Percentiles rank a stretch among this genome's conserved stretches.
These are phyloP conservation scores for Monilinia fructicola DNA, from an alignment of 2,329 filamentous ascomycete species.

Conservation along the genomic window DNA sequence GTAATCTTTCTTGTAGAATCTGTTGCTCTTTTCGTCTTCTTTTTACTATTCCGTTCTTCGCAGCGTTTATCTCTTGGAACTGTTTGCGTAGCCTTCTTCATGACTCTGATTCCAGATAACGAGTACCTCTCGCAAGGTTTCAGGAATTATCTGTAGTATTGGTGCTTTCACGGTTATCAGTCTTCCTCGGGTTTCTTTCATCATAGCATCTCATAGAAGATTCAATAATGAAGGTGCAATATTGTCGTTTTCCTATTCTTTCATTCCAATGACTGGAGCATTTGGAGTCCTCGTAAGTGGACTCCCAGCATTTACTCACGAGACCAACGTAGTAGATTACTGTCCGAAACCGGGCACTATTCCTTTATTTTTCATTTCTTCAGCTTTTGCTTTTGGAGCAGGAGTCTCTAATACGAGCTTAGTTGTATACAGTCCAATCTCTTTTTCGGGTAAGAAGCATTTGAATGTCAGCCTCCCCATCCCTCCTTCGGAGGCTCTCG, in stretches of 20 bases:
- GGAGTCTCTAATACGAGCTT: conserved; percentile 29
- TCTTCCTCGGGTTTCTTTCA: conserved; percentile 30
- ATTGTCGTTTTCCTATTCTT: conserved; percentile 25
- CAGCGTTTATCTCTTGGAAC: conserved; percentile 26
- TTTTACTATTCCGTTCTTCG: background rate
- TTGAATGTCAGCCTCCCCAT: conserved; percentile 25
- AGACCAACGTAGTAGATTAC: background rate
- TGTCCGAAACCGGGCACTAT: background rate
- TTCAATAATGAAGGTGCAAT: background rate
- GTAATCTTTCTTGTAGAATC: conserved; percentile 31
- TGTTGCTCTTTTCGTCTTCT: conserved; percentile 26
- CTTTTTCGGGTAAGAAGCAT: conserved; percentile 24
- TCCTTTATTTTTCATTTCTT: background rate
- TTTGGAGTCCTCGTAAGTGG: conserved; percentile 31
- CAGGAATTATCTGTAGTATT: conserved; percentile 32
- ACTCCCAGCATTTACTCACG: conserved; percentile 16
- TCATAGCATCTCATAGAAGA: background rate
- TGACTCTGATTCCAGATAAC: conserved; percentile 30
- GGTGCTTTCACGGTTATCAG: conserved; percentile 30
- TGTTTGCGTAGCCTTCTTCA: conserved; percentile 25
- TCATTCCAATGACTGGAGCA: conserved; percentile 32
- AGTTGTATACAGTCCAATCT: conserved; percentile 32
- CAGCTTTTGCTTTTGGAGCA: conserved; percentile 26
- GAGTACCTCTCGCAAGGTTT: conserved; percentile 38
- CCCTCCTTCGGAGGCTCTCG: conserved; percentile 20